phyloP scores from a whole-genome alignment of 495 filamentous ascomycete species.

The Cudoniella acicularis region DNA sequence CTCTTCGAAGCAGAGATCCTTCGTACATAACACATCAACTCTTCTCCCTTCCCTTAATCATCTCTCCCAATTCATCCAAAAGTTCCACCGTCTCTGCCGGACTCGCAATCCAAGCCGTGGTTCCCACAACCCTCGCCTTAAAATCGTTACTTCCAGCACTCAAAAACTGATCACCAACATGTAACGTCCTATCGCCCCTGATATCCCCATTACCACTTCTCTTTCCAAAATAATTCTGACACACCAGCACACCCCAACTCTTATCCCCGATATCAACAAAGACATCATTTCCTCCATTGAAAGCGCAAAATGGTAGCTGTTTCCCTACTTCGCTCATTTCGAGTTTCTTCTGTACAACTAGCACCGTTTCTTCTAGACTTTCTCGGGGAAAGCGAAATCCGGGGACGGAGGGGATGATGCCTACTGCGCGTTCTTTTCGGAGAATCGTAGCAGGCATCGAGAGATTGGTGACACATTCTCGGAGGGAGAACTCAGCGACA shows the following conservation, averaged over 20 bases:
- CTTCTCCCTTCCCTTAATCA: constrained; percentile 18
- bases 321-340: constrained; percentile 70
- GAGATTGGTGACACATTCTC: constrained; percentile 73
- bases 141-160: constrained; percentile 96
- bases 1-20: too few species aligned
- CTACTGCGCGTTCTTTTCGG: constrained; percentile 90
- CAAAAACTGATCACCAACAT: constrained; percentile 95
- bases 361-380: constrained; percentile 90
- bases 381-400: constrained; percentile 73
- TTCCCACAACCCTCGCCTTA: constrained; percentile 68
- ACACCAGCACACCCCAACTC: constrained; percentile 86
- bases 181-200: constrained; percentile 60
- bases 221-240: constrained; percentile 81
- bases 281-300: constrained; percentile 95
- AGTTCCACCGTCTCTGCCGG: constrained; percentile 85
- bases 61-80: constrained; percentile 71
- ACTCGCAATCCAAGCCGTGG: constrained; percentile 85
- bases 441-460: constrained; percentile 72
- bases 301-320: constrained; percentile 89
- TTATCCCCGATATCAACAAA: constrained; percentile 99
- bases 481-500: constrained; percentile 76
- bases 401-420: constrained; percentile 65
- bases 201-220: constrained; percentile 3
- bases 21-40: too few species aligned
- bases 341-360: constrained; percentile 87